Evolutionary conservation across 768 basidiomycete genomes (phyloP).

Genomic region (Calocybe gangraenosa): DNA sequence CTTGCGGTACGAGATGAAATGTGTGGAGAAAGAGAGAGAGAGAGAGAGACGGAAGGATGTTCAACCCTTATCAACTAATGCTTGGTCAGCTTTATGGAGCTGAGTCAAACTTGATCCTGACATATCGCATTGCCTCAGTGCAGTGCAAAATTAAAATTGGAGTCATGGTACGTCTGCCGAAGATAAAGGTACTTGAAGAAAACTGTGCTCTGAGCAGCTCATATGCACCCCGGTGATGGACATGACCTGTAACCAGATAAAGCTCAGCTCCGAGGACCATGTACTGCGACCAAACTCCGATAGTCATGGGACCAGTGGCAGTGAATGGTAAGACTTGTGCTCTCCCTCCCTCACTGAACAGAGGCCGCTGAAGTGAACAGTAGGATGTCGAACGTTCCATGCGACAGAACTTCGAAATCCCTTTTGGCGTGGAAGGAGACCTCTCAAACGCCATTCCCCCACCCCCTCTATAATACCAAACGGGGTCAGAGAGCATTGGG

Average conservation of each 20-base stretch:
- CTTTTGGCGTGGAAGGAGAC: conserved; percentile 1
- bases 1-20: conserved; percentile 2
- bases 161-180: too few species aligned
- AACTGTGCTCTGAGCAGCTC: too few species aligned
- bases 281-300: neutral
- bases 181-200: too few species aligned
- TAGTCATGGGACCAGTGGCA: neutral
- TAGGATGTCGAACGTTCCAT: neutral
- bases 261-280: too few species aligned
- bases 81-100: conserved; percentile 12
- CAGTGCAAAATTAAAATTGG: too few species aligned
- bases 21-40: conserved; percentile 10
- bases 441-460: neutral
- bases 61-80: conserved; percentile 10
- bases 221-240: too few species aligned
- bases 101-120: conserved; percentile 1
- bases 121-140: neutral
- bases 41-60: neutral
- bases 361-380: neutral
- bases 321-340: too few species aligned
- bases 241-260: too few species aligned
- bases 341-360: neutral
- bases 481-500: conserved; percentile 3
- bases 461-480: neutral
- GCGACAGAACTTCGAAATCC: neutral